Percentiles rank a stretch among this genome's conserved stretches.
These are phyloP conservation scores for Vitrella brassicaformis DNA, from an alignment of 73 alveolate species.

Conservation along the genomic window DNA sequence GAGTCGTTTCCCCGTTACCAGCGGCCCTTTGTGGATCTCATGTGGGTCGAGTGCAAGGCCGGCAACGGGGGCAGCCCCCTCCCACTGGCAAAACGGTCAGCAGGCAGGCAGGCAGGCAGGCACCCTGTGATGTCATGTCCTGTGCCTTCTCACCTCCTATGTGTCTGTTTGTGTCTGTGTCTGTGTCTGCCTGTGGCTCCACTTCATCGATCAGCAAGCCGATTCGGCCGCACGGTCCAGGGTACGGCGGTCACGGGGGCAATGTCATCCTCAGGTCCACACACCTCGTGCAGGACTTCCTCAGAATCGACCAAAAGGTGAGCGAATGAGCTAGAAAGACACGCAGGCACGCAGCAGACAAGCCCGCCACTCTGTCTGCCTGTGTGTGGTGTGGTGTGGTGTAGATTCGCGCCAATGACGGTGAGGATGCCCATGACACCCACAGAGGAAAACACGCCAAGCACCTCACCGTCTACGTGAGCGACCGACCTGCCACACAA, in stretches of 20 bases:
- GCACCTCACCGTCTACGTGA: background rate
- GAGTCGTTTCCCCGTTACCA: conserved; percentile 29
- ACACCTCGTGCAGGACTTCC: background rate
- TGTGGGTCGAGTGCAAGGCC: conserved; percentile 18
- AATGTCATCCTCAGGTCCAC: conserved; percentile 12
- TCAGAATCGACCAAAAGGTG: background rate
- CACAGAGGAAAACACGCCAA: background rate
- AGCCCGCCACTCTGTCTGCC: background rate
- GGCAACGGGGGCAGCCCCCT: conserved; percentile 23
- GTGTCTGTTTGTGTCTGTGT: too few relatives aligned
- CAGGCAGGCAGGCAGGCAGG: too few relatives aligned
- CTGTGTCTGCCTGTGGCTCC: too few relatives aligned
- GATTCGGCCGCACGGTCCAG: too few relatives aligned
- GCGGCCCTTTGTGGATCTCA: conserved; percentile 22
- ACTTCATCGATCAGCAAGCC: too few relatives aligned
- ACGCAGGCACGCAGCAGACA: background rate
- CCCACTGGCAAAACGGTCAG: too few relatives aligned
- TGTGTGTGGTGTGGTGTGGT: background rate
- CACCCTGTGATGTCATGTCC: too few relatives aligned
- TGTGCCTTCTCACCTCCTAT: too few relatives aligned
- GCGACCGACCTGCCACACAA: too few relatives aligned
- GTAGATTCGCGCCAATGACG: background rate
- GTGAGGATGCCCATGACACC: background rate
- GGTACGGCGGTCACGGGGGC: conserved; percentile 34
- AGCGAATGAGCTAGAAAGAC: background rate